These are phyloP conservation scores for Colletotrichum noveboracense DNA, from an alignment of 2,329 filamentous ascomycete species.

Conservation along the genomic window DNA sequence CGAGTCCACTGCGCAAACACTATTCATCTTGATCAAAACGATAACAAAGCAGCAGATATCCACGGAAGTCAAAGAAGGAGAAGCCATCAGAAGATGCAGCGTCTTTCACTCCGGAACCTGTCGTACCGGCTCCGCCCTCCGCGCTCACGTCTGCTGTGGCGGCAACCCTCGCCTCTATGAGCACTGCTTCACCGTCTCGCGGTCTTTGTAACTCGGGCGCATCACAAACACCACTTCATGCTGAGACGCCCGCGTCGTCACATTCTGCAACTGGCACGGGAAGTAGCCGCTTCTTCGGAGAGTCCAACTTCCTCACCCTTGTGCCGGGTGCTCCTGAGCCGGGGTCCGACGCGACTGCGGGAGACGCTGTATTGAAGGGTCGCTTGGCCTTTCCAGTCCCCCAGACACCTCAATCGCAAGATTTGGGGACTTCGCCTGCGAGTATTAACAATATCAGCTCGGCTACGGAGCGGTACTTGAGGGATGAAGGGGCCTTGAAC, in stretches of 20 bases:
- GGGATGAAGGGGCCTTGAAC: conserved; percentile 25
- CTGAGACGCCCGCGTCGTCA: conserved; percentile 6
- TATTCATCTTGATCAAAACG: background rate
- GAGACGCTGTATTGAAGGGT: conserved; percentile 4
- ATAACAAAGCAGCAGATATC: conserved; percentile 15
- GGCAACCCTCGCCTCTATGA: conserved; percentile 3
- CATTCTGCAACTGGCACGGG: background rate
- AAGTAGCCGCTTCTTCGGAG: conserved; percentile 37
- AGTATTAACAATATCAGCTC: conserved; percentile 20
- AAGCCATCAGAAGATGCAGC: background rate
- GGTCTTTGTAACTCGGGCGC: background rate
- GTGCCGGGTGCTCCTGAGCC: conserved; percentile 18
- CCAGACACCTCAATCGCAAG: conserved; percentile 10
- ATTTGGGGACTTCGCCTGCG: background rate
- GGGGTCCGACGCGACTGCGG: background rate
- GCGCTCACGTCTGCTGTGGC: background rate
- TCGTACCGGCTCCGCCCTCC: background rate
- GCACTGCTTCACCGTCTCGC: conserved; percentile 11
- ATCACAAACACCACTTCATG: conserved; percentile 5
- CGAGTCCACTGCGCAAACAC: background rate
- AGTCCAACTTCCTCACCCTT: conserved; percentile 43
- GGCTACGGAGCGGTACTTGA: conserved; percentile 23
- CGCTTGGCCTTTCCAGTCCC: conserved; percentile 22
- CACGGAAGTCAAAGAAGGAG: conserved; percentile 16
- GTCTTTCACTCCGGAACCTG: background rate